These are phyloP conservation scores for Pseudocercospora eumusae DNA, from an alignment of 2,329 filamentous ascomycete genomes.

Conservation along the genomic window DNA sequence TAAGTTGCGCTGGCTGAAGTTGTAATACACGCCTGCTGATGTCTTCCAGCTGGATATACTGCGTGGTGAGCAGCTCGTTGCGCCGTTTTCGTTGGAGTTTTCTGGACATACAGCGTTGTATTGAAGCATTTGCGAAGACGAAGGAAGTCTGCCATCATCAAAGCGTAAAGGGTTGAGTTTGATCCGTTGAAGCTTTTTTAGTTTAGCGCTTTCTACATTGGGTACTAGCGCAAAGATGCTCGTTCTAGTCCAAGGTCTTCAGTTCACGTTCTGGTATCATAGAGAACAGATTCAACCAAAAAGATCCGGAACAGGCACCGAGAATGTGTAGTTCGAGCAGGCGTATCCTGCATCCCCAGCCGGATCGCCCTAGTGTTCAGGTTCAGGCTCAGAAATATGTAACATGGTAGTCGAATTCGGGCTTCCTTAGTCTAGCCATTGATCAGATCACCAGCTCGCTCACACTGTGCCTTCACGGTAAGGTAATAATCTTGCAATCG, in stretches of 20 bases:
- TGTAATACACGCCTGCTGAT: too few species aligned
- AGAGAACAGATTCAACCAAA: background rate
- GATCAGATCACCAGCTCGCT: background rate
- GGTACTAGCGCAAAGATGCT: background rate
- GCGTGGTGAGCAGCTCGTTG: too few species aligned
- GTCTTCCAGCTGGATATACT: background rate
- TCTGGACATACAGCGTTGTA: too few species aligned
- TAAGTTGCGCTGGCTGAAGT: too few species aligned
- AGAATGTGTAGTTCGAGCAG: background rate
- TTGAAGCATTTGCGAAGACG: too few species aligned
- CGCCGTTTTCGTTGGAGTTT: too few species aligned
- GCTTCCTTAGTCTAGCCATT: background rate
- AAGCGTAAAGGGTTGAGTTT: background rate
- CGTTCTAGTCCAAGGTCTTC: background rate
- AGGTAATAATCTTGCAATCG: conserved; percentile 5
- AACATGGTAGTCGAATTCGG: conserved; percentile 7
- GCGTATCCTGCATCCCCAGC: conserved; percentile 10
- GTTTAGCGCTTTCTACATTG: background rate
- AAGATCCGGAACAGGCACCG: background rate
- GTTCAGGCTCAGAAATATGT: background rate
- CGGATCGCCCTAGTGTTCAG: conserved; percentile 8
- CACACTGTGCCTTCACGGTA: conserved; percentile 5
- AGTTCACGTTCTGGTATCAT: too few species aligned
- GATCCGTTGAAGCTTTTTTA: background rate
- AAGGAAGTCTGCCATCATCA: background rate